Conservation (phyloP, 371 early-diverging fungal species). For the Lichtheimia ornata region DNA sequence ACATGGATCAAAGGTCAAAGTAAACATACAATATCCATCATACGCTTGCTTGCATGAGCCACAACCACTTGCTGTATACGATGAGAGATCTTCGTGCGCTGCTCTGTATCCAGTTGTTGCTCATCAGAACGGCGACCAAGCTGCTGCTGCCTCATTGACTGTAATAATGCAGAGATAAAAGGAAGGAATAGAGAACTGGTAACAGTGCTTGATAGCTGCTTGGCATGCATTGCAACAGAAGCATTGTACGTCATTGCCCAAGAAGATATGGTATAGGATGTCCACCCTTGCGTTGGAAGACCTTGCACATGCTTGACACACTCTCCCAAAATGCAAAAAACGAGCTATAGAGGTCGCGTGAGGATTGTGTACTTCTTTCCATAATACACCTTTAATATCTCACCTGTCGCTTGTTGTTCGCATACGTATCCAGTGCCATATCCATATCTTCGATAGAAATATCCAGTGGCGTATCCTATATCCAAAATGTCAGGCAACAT, state of each 20-base stretch:
- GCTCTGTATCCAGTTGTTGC: background rate
- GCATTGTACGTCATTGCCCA: slow-evolving; percentile 9
- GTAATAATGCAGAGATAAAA: background rate
- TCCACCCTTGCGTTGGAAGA: slow-evolving; percentile 9
- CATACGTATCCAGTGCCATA: background rate
- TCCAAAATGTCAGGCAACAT: background rate
- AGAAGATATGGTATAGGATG: background rate
- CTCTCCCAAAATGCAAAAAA: slow-evolving; percentile 5
- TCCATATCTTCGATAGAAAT: background rate
- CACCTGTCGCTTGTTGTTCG: background rate
- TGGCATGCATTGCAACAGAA: background rate
- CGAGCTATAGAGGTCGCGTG: background rate
- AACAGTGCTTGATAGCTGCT: background rate
- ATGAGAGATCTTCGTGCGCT: background rate
- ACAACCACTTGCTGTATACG: background rate
- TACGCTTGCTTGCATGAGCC: background rate
- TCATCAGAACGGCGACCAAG: background rate
- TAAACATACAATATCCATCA: slow-evolving; percentile 1
- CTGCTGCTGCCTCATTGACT: background rate
- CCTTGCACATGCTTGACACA: slow-evolving; percentile 9
- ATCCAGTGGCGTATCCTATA: background rate
- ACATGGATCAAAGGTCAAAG: background rate
- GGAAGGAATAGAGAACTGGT: slow-evolving; percentile 4
- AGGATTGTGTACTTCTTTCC: background rate
- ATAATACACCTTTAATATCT: background rate